Percentiles rank a stretch among this genome's conserved stretches.
Conservation (phyloP, 495 filamentous ascomycete species). For the Amphirosellinia nigrospora region DNA sequence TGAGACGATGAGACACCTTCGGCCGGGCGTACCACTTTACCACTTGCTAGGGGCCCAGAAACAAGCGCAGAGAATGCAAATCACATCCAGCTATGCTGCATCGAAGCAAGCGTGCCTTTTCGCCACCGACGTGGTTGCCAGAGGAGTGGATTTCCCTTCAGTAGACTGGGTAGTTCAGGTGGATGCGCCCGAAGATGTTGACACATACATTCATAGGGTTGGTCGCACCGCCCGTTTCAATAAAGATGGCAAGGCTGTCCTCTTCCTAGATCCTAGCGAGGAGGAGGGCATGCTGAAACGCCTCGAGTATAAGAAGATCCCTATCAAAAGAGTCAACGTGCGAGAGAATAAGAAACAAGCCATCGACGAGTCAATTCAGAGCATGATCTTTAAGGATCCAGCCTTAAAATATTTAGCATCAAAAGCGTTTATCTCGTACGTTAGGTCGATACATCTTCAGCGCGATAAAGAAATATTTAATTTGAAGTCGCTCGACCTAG, state of each 20-base stretch:
- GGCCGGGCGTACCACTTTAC: constrained; percentile 92
- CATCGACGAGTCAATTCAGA: constrained; percentile 83
- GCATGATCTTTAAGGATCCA: constrained; percentile 92
- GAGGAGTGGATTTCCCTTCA: constrained; percentile 93
- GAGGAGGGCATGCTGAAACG: constrained; percentile 83
- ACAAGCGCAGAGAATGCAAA: constrained; percentile 83
- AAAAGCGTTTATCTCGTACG: constrained; percentile 92
- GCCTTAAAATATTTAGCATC: constrained; percentile 95
- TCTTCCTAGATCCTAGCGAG: constrained; percentile 92
- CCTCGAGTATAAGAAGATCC: constrained; percentile 86
- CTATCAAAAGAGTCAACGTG: constrained; percentile 82
- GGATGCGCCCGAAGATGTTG: constrained; percentile 94
- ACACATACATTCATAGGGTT: constrained; percentile 97
- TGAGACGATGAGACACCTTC: constrained; percentile 89
- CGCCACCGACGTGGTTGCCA: constrained; percentile 91
- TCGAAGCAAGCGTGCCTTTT: constrained; percentile 86
- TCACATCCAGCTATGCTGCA: constrained; percentile 78
- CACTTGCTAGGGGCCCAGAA: constrained; percentile 96
- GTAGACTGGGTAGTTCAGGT: constrained; percentile 98
- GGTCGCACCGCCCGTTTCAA: constrained; percentile 95
- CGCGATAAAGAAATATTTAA: constrained; percentile 93
- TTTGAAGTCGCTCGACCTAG: constrained; percentile 76
- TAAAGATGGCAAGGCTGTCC: constrained; percentile 80
- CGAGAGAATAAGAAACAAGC: constrained; percentile 87
- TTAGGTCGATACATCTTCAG: constrained; percentile 80